Conservation (phyloP, 1,284 basidiomycete genomes). For the Ustilago bromivora region DNA sequence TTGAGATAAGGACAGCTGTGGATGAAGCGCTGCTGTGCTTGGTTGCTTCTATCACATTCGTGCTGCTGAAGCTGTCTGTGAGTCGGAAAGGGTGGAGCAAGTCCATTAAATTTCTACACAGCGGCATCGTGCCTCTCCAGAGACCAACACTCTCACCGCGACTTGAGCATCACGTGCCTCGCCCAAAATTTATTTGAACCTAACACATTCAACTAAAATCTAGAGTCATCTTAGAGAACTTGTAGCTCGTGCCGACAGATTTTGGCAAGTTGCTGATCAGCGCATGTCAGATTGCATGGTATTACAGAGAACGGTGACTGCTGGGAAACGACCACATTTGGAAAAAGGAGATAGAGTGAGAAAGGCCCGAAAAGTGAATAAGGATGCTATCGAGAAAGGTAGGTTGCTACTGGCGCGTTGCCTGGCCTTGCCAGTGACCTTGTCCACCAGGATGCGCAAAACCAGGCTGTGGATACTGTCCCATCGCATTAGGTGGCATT, state of each 20-base stretch:
- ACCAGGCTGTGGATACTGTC: conserved; percentile 4
- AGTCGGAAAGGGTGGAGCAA: conserved; percentile 14
- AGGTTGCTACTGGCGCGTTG: conserved; percentile 9
- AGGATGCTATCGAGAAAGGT: background rate
- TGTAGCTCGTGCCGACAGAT: background rate
- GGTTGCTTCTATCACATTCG: background rate
- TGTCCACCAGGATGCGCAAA: conserved; percentile 5
- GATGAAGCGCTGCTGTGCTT: background rate
- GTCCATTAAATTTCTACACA: conserved; percentile 43
- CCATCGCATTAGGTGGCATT: conserved; percentile 17
- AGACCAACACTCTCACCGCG: conserved; percentile 49
- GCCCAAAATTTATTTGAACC: background rate
- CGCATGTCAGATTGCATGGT: conserved; percentile 1
- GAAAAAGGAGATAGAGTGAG: background rate
- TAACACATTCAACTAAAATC: conserved; percentile 9
- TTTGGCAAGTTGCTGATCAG: background rate
- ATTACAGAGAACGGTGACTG: background rate
- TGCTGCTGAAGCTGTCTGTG: conserved; percentile 7
- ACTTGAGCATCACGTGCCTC: conserved; percentile 31
- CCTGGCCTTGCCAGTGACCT: background rate
- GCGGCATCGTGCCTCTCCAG: background rate
- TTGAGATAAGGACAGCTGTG: background rate
- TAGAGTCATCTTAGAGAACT: background rate
- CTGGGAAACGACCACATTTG: too few species aligned
- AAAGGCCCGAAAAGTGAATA: background rate